Percentiles rank a stretch among this genome's conserved stretches.
Evolutionary conservation across 2,329 filamentous ascomycete species (phyloP).

Genomic region (Fusarium mexicanum): DNA sequence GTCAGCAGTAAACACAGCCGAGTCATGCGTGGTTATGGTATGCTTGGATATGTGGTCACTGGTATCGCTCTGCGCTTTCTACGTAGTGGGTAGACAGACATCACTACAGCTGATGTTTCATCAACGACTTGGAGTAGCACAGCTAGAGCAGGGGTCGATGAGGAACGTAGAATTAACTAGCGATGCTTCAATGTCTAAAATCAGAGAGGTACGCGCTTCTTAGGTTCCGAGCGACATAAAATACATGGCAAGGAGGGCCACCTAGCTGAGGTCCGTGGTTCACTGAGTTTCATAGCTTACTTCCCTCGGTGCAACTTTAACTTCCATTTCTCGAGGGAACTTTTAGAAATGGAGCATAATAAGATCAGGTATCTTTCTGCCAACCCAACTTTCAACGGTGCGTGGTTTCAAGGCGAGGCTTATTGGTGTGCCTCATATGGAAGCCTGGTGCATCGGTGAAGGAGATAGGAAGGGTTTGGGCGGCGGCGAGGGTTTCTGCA

Average conservation of each 20-base stretch:
- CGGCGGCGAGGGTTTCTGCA: slow-evolving; percentile 26
- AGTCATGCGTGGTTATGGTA: not conserved
- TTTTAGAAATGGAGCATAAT: not conserved
- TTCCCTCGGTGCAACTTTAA: not conserved
- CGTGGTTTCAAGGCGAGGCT: not conserved
- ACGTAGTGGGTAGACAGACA: not conserved
- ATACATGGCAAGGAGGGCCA: not conserved
- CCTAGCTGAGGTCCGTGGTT: not conserved
- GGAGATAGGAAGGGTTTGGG: slow-evolving; percentile 17
- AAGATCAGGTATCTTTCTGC: not conserved
- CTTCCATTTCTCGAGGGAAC: not conserved
- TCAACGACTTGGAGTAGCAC: not conserved
- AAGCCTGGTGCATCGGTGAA: slow-evolving; percentile 26
- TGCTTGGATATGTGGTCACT: too few species aligned
- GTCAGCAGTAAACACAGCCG: not conserved
- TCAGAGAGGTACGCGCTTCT: not conserved
- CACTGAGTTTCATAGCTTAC: not conserved
- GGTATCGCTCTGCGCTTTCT: not conserved
- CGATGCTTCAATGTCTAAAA: not conserved
- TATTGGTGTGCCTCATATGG: slow-evolving; percentile 7
- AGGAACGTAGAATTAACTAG: not conserved
- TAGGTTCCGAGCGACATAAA: not conserved
- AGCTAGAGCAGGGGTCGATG: not conserved
- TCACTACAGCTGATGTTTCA: not conserved
- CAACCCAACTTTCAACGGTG: slow-evolving; percentile 2